phyloP scores from a whole-genome alignment of 495 filamentous ascomycete species.

The Lindgomyces ingoldianus region DNA sequence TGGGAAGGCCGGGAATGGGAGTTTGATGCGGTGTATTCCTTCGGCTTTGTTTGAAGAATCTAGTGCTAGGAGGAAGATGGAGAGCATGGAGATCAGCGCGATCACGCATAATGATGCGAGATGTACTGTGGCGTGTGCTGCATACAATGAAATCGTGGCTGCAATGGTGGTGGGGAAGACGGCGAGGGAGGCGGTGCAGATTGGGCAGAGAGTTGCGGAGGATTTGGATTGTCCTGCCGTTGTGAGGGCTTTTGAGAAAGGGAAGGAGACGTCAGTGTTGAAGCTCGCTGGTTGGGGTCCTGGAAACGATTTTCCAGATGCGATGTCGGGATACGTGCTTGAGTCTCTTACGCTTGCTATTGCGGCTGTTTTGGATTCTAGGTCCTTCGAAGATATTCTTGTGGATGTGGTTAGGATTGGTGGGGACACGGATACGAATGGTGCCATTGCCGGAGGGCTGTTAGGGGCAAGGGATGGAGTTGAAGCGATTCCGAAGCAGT shows the following conservation, averaged over 20 bases:
- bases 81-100: constrained; percentile 22
- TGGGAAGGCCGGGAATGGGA: constrained; percentile 30
- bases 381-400: constrained; percentile 28
- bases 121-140: constrained; percentile 27
- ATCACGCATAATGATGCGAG: constrained; percentile 33
- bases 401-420: constrained; percentile 32
- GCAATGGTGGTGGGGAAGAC: constrained; percentile 18
- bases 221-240: constrained; percentile 18
- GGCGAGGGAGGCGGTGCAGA: constrained; percentile 16
- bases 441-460: constrained; percentile 30
- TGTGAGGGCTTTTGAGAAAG: constrained; percentile 3
- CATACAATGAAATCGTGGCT: constrained; percentile 33
- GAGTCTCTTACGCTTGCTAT: constrained; percentile 19
- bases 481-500: constrained; percentile 26
- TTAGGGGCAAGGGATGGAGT: constrained; percentile 32
- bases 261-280: not conserved
- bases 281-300: constrained; percentile 22
- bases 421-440: constrained; percentile 34
- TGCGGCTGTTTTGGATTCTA: constrained; percentile 24
- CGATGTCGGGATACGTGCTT: constrained; percentile 21
- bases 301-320: not conserved
- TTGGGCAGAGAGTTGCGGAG: not conserved
- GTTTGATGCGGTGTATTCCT: constrained; percentile 33
- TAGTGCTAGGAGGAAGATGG: constrained; percentile 3
- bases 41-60: constrained; percentile 19